These are phyloP conservation scores for Phylloporus sp. DNA, from an alignment of 1,284 basidiomycete species.

Conservation along the genomic window DNA sequence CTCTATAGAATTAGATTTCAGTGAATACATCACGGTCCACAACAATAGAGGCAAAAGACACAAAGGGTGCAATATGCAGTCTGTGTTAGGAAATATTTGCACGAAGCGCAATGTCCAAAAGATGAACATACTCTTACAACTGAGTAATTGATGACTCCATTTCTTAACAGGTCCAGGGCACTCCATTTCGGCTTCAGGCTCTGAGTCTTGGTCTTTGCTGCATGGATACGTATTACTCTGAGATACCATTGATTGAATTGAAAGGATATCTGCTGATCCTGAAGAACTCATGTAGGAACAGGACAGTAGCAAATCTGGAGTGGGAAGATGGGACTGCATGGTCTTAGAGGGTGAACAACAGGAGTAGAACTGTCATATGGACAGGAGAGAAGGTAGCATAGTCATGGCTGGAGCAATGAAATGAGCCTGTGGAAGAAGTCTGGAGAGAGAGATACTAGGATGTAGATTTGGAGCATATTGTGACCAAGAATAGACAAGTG, in stretches of 20 bases:
- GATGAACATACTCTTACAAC: slow-evolving; percentile 76
- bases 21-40: neutral
- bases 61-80: slow-evolving; percentile 4
- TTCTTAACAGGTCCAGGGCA: slow-evolving; percentile 66
- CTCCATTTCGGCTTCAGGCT: slow-evolving; percentile 51
- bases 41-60: slow-evolving; percentile 1
- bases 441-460: slow-evolving; percentile 25
- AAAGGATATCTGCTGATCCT: slow-evolving; percentile 35
- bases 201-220: slow-evolving; percentile 48
- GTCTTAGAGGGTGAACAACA: slow-evolving; percentile 51
- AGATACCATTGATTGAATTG: slow-evolving; percentile 26
- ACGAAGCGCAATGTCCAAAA: slow-evolving; percentile 16
- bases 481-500: slow-evolving; percentile 38
- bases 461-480: slow-evolving; percentile 24
- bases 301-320: slow-evolving; percentile 24
- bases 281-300: slow-evolving; percentile 27
- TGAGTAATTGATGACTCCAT: slow-evolving; percentile 71
- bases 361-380: slow-evolving; percentile 67
- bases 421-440: slow-evolving; percentile 30
- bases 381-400: slow-evolving; percentile 50
- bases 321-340: slow-evolving; percentile 25
- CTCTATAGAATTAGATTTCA: slow-evolving; percentile 39
- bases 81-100: slow-evolving; percentile 15
- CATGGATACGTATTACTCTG: slow-evolving; percentile 35
- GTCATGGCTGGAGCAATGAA: slow-evolving; percentile 25